Evolutionary conservation across 768 basidiomycete species (phyloP).

Genomic region (Hygrophoropsis aurantiaca): DNA sequence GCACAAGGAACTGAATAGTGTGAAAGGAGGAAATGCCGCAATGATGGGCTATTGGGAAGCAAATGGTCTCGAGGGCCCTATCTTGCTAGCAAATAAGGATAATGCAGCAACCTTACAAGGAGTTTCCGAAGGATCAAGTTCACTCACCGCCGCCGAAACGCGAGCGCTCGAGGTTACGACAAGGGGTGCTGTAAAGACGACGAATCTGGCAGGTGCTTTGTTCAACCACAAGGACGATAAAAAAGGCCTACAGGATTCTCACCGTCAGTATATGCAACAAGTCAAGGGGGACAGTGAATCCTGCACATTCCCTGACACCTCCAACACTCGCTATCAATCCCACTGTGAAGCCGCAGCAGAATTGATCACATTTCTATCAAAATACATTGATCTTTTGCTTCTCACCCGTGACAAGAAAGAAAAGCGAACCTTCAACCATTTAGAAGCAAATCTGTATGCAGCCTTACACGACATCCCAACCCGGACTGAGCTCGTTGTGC

Average conservation of each 20-base stretch:
- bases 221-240: slow-evolving; percentile 34
- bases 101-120: slow-evolving; percentile 21
- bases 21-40: slow-evolving; percentile 22
- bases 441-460: slow-evolving; percentile 32
- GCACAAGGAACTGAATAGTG: slow-evolving; percentile 34
- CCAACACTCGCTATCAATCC: slow-evolving; percentile 35
- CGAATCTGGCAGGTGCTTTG: slow-evolving; percentile 23
- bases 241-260: slow-evolving; percentile 19
- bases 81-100: slow-evolving; percentile 26
- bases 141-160: slow-evolving; percentile 7
- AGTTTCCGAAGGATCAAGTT: slow-evolving; percentile 1
- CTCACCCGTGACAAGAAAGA: slow-evolving; percentile 30
- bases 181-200: slow-evolving; percentile 23
- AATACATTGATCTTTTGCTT: slow-evolving; percentile 20
- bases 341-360: slow-evolving; percentile 27
- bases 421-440: slow-evolving; percentile 26
- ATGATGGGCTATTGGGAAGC: slow-evolving; percentile 17
- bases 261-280: slow-evolving; percentile 18
- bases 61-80: slow-evolving; percentile 16
- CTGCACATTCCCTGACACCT: slow-evolving; percentile 32
- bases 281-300: slow-evolving; percentile 18
- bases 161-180: slow-evolving; percentile 17
- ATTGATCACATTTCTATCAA: slow-evolving; percentile 27
- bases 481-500: slow-evolving; percentile 25
- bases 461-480: slow-evolving; percentile 26